phyloP scores from a whole-genome alignment of 306 rosid species.

The Glycine tomentella region DNA sequence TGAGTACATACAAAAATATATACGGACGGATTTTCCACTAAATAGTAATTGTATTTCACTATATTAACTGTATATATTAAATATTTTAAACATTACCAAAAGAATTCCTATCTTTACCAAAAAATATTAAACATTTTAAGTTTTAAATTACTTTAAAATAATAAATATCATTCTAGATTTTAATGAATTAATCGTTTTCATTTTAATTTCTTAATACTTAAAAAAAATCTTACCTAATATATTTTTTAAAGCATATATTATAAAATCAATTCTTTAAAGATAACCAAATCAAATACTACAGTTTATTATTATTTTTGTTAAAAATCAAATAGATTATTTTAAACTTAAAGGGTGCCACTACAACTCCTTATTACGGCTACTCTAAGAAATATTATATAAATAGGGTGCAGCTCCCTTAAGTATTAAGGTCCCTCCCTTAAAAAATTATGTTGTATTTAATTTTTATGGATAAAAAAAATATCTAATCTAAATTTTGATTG shows the following conservation, averaged over 20 bases:
- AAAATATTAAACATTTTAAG: background rate
- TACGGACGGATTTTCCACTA: background rate
- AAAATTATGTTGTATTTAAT: too few species aligned
- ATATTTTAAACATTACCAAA: background rate
- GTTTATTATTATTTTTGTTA: too few species aligned
- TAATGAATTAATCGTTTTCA: background rate
- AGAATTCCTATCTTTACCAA: background rate
- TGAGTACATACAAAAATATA: background rate
- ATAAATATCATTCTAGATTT: background rate
- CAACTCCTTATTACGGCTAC: background rate
- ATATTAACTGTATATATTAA: background rate
- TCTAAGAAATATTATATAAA: background rate
- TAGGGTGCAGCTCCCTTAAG: background rate
- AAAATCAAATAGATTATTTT: background rate
- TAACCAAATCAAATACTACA: background rate
- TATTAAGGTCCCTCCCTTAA: background rate
- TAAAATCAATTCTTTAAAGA: background rate
- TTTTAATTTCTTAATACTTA: background rate
- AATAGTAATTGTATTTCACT: background rate
- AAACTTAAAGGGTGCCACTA: background rate
- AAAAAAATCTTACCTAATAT: background rate
- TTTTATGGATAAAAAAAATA: too few species aligned
- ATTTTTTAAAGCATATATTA: background rate
- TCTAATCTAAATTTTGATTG: too few species aligned
- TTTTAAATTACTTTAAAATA: background rate